Percentiles rank a stretch among this genome's conserved stretches.
Conservation (phyloP, 2,329 filamentous ascomycete species). For the Sporothrix sp. region DNA sequence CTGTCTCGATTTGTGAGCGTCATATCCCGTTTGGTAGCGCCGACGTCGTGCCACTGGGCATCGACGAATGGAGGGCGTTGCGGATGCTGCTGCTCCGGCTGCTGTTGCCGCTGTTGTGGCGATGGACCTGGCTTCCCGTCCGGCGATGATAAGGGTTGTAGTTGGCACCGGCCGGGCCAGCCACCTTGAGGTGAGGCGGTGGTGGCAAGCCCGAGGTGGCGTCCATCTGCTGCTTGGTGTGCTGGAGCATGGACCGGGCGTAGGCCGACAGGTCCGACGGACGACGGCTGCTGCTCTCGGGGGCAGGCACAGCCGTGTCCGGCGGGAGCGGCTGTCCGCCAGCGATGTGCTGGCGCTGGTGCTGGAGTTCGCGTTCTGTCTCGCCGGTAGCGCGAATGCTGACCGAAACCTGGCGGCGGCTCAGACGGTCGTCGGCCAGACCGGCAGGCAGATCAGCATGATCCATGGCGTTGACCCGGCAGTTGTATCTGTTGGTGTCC, state of each 20-base stretch:
- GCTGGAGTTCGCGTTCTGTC: not conserved
- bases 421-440: not conserved
- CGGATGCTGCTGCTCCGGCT: not conserved
- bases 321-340: constrained; percentile 1
- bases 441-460: not conserved
- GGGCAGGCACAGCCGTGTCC: not conserved
- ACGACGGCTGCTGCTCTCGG: constrained; percentile 1
- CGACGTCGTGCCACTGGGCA: constrained; percentile 13
- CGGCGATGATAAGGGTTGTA: constrained; percentile 11
- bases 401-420: not conserved
- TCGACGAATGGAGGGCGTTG: not conserved
- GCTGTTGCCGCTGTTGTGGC: not conserved
- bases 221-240: constrained; percentile 59
- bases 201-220: constrained; percentile 37
- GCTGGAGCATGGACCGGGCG: constrained; percentile 51
- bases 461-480: too few relatives aligned
- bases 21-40: constrained; percentile 23
- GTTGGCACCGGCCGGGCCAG: constrained; percentile 8
- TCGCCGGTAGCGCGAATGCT: not conserved
- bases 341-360: constrained; percentile 6
- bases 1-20: too few relatives aligned
- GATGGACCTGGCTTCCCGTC: not conserved
- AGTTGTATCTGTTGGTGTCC: not conserved
- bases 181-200: constrained; percentile 12
- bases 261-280: constrained; percentile 33